phyloP scores from a whole-genome alignment of 2,329 filamentous ascomycete species.

The Fusarium pilosicola region DNA sequence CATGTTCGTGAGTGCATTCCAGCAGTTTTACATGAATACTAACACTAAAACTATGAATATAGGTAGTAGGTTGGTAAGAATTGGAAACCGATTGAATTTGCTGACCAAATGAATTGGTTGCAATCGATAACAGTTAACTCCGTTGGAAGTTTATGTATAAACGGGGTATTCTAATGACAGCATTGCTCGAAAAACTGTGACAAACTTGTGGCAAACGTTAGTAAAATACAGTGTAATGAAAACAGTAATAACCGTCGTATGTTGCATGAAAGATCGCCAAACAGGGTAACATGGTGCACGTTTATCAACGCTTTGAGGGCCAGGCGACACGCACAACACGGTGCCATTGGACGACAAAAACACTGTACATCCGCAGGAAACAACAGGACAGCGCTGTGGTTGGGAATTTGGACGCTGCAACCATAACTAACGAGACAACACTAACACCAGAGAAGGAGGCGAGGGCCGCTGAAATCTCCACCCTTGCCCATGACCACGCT shows the following conservation, averaged over 20 bases:
- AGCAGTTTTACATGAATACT: background rate
- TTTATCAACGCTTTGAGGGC: background rate
- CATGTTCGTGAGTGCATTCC: conserved; percentile 18
- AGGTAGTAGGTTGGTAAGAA: background rate
- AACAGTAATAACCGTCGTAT: conserved; percentile 8
- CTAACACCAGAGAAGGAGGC: conserved; percentile 1
- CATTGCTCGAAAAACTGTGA: background rate
- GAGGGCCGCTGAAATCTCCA: conserved; percentile 14
- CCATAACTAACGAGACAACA: conserved; percentile 1
- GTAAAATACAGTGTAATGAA: conserved; percentile 15
- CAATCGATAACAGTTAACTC: background rate
- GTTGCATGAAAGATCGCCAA: background rate
- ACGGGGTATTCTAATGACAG: background rate
- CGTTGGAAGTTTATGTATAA: background rate
- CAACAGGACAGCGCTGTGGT: conserved; percentile 12
- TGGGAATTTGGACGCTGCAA: conserved; percentile 18
- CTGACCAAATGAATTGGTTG: background rate
- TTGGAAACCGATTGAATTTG: background rate
- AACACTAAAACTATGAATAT: background rate
- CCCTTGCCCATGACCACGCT: conserved; percentile 15
- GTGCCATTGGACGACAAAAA: background rate
- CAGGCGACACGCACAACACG: conserved; percentile 7
- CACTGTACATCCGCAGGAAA: conserved; percentile 6
- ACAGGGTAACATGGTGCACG: conserved; percentile 1
- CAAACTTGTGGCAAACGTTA: conserved; percentile 11